phyloP scores from a whole-genome alignment of 768 basidiomycete species.

The Gelatoporia subvermispora region DNA sequence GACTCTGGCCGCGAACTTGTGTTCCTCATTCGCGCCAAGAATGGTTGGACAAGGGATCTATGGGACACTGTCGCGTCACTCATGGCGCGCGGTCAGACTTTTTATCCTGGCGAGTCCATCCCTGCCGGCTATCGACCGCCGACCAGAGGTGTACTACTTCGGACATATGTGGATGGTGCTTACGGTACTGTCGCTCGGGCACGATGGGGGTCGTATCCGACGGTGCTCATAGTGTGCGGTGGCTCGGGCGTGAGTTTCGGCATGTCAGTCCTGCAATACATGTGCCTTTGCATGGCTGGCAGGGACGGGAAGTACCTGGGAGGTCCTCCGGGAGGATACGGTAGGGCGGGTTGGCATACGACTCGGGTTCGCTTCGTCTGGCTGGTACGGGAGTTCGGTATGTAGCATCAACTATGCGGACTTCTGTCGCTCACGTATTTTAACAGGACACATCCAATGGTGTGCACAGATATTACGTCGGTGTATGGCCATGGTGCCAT shows the following conservation, averaged over 20 bases:
- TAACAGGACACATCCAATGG: conserved; percentile 73
- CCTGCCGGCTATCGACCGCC: conserved; percentile 31
- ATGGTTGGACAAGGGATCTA: conserved; percentile 63
- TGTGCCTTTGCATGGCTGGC: conserved; percentile 53
- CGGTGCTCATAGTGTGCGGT: conserved; percentile 59
- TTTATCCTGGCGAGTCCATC: conserved; percentile 26
- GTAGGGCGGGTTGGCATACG: conserved; percentile 36
- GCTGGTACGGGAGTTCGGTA: conserved; percentile 73
- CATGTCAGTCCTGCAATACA: conserved; percentile 57
- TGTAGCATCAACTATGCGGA: no score
- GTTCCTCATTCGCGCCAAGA: conserved; percentile 63
- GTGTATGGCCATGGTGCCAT: conserved; percentile 52
- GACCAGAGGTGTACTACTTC: conserved; percentile 43
- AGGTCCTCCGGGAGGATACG: conserved; percentile 40
- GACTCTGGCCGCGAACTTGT: conserved; percentile 52
- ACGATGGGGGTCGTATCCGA: conserved; percentile 54
- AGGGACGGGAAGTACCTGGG: conserved; percentile 47
- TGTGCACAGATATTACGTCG: conserved; percentile 61
- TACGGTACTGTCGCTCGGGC: conserved; percentile 61
- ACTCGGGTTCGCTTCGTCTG: conserved; percentile 68
- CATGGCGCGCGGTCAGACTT: conserved; percentile 24
- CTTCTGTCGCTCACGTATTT: no score
- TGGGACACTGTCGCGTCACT: conserved; percentile 50
- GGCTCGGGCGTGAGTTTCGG: conserved; percentile 78
- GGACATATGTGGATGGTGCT: conserved; percentile 62